Percentiles rank a stretch among this genome's conserved stretches.
phyloP scores from a whole-genome alignment of 805 yeast genomes.

The Saccharomyces mikatae region DNA sequence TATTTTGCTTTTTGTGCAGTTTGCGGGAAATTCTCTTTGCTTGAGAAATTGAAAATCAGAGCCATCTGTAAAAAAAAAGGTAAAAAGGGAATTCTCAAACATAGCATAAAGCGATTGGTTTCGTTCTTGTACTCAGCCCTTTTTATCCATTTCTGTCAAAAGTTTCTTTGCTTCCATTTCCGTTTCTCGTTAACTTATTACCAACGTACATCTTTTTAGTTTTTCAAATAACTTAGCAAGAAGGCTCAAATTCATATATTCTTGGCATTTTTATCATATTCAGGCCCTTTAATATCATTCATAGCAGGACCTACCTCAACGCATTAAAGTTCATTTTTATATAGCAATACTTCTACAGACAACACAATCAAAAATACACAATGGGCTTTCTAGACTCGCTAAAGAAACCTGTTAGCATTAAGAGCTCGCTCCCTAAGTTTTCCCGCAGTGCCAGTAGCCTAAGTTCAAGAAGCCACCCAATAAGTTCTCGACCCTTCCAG shows the following conservation, averaged over 20 bases:
- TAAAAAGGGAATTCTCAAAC: background rate
- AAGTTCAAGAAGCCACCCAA: background rate
- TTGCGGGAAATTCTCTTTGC: background rate
- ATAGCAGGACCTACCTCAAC: background rate
- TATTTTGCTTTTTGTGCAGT: background rate
- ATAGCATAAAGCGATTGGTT: background rate
- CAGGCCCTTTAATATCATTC: background rate
- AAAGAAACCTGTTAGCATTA: constrained; percentile 7
- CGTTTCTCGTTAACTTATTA: background rate
- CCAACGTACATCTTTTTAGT: background rate
- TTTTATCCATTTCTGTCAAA: background rate
- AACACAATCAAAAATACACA: background rate
- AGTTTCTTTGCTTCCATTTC: background rate
- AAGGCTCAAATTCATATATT: background rate
- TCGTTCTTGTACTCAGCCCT: background rate
- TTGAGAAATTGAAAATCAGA: background rate
- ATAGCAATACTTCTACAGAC: background rate
- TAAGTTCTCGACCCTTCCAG: constrained; percentile 2
- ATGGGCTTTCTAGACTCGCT: constrained; percentile 6
- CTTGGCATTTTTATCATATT: background rate
- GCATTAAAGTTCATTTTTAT: background rate
- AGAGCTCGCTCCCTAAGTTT: background rate
- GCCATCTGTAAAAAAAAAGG: background rate
- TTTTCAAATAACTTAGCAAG: background rate
- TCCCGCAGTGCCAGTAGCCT: background rate